phyloP scores from a whole-genome alignment of 2,329 filamentous ascomycete species.

The Cladophialophora carrionii region DNA sequence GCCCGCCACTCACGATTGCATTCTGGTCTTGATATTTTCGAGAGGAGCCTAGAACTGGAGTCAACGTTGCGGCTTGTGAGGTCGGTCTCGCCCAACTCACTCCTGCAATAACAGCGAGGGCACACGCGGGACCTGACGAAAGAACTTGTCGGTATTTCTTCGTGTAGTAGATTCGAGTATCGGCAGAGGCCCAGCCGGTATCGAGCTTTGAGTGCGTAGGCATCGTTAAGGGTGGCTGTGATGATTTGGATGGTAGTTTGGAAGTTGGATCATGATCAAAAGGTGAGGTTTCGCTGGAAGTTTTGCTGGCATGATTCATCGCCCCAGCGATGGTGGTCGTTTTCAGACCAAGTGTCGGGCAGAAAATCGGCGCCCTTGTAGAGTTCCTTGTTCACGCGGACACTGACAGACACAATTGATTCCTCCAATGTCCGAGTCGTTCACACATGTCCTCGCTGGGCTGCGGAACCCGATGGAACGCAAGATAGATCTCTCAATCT shows the following conservation, averaged over 20 bases:
- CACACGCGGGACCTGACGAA: constrained; percentile 50
- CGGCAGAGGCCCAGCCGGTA: constrained; percentile 35
- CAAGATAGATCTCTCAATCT: constrained; percentile 54
- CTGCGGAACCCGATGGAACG: constrained; percentile 57
- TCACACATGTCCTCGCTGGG: constrained; percentile 38
- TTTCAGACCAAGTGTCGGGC: constrained; percentile 8
- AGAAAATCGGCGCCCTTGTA: constrained; percentile 3
- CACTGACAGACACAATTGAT: constrained; percentile 10
- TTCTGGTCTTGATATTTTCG: constrained; percentile 55
- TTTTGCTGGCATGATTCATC: constrained; percentile 39
- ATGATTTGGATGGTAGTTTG: constrained; percentile 43
- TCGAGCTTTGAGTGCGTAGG: constrained; percentile 25
- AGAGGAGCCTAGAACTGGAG: constrained; percentile 47
- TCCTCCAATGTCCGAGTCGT: constrained; percentile 7
- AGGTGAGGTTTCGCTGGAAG: constrained; percentile 30
- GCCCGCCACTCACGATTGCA: constrained; percentile 49
- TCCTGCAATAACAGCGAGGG: constrained; percentile 51
- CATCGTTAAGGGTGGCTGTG: constrained; percentile 38
- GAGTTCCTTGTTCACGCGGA: constrained; percentile 3
- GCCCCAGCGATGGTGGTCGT: constrained; percentile 22
- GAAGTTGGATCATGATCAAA: constrained; percentile 49
- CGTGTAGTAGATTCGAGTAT: constrained; percentile 49
- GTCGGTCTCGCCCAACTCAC: constrained; percentile 42
- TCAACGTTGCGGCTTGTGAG: constrained; percentile 23
- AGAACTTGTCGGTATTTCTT: constrained; percentile 54